Conservation (phyloP, 140 eudicot species). For the Stevia rebaudiana region DNA sequence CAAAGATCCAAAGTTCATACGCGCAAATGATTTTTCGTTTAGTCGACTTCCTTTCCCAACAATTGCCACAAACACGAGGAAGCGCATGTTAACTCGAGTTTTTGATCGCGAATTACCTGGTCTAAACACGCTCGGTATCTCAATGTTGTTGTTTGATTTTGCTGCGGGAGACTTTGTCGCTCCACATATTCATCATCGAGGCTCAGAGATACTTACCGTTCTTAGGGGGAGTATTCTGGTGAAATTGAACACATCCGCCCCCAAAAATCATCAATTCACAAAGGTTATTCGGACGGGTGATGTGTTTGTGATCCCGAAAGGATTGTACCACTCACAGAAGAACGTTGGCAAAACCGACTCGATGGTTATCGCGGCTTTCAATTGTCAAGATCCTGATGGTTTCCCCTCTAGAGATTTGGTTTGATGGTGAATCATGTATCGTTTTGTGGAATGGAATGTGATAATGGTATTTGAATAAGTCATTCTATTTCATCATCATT, state of each 20-base stretch:
- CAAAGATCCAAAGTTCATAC: constrained; percentile 5
- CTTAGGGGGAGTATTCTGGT: constrained; percentile 1
- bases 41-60: not conserved
- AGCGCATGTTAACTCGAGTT: not conserved
- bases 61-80: not conserved
- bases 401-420: not conserved
- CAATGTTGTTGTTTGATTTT: constrained; percentile 12
- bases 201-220: not conserved
- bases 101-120: constrained; percentile 6
- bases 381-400: constrained; percentile 1
- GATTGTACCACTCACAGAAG: constrained; percentile 1
- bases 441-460: not conserved
- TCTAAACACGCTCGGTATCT: constrained; percentile 8
- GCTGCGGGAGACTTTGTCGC: not conserved
- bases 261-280: not conserved
- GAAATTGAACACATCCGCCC: not conserved
- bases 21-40: constrained; percentile 6
- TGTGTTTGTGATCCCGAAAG: constrained; percentile 9
- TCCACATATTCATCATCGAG: not conserved
- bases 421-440: not conserved
- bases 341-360: constrained; percentile 8
- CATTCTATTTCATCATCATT: not conserved
- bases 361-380: not conserved
- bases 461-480: not conserved
- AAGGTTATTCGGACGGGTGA: not conserved